Evolutionary conservation across 768 basidiomycete genomes (phyloP).

Genomic region (Exidia glandulosa): DNA sequence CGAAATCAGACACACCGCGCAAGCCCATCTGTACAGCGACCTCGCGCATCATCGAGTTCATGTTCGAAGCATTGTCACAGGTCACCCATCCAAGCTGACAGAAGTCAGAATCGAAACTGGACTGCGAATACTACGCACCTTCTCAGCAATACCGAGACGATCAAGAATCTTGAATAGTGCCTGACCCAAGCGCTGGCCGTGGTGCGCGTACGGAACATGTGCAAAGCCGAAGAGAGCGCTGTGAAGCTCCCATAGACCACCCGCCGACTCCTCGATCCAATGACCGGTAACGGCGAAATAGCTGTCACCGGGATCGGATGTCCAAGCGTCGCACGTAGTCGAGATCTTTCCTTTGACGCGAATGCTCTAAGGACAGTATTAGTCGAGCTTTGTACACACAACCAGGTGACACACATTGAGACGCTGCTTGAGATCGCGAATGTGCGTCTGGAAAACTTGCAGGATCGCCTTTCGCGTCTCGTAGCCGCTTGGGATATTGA

Average conservation of each 20-base stretch:
- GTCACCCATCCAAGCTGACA: conserved; percentile 25
- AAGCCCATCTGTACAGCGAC: conserved; percentile 10
- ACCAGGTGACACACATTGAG: conserved; percentile 12
- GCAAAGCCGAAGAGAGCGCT: conserved; percentile 25
- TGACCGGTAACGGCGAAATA: conserved; percentile 3
- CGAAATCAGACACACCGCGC: conserved; percentile 1
- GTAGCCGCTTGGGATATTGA: conserved; percentile 24
- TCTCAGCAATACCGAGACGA: conserved; percentile 17
- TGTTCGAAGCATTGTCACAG: conserved; percentile 28
- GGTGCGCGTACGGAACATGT: conserved; percentile 25
- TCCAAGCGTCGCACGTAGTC: conserved; percentile 30
- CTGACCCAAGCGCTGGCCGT: conserved; percentile 23
- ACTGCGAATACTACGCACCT: conserved; percentile 14
- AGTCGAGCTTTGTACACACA: not conserved
- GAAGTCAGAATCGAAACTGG: not conserved
- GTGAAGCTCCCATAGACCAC: conserved; percentile 17
- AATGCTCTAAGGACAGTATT: conserved; percentile 4
- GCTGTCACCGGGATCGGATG: not conserved
- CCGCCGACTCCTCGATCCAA: not conserved
- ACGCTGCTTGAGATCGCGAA: not conserved
- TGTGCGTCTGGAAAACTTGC: conserved; percentile 14
- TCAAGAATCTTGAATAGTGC: conserved; percentile 26
- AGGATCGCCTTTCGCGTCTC: conserved; percentile 19
- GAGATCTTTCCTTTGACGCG: conserved; percentile 16
- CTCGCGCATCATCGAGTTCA: conserved; percentile 22